phyloP scores from a whole-genome alignment of 257 asterid species.

The Vinca minor region DNA sequence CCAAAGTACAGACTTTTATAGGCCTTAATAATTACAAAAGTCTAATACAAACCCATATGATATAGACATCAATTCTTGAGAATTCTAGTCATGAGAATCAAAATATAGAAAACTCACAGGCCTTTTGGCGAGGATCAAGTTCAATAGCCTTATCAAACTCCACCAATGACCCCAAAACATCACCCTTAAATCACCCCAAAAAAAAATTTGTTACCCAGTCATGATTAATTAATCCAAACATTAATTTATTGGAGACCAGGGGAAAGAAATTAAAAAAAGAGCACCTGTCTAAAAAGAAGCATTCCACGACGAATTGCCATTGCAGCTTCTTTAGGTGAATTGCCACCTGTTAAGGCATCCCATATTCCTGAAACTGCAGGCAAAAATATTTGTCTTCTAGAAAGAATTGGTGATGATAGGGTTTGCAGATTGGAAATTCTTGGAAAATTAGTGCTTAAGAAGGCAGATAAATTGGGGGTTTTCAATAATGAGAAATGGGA shows the following conservation, averaged over 20 bases:
- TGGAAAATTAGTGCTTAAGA: conserved; percentile 1
- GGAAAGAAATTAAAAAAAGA: not conserved
- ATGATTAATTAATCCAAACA: too few species aligned
- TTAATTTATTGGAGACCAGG: not conserved
- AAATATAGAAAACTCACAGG: conserved; percentile 42
- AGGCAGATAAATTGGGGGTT: conserved; percentile 3
- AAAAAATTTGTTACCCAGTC: not conserved
- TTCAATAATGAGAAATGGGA: not conserved
- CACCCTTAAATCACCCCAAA: conserved; percentile 51
- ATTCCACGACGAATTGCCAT: conserved; percentile 68
- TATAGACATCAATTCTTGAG: not conserved
- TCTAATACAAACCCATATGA: not conserved
- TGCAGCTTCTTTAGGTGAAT: conserved; percentile 59
- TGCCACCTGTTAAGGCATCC: conserved; percentile 72
- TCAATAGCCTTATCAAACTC: conserved; percentile 87
- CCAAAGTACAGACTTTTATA: not conserved
- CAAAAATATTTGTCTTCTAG: conserved; percentile 46
- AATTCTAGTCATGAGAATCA: not conserved
- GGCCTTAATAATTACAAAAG: not conserved
- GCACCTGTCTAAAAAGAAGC: conserved; percentile 87
- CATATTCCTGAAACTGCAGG: conserved; percentile 65
- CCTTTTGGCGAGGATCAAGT: conserved; percentile 76
- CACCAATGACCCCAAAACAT: conserved; percentile 64
- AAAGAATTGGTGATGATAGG: conserved; percentile 17
- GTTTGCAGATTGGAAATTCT: conserved; percentile 9